phyloP scores from a whole-genome alignment of 176 grass and related monocot genomes.

The Cenchrus fungigraminus region DNA sequence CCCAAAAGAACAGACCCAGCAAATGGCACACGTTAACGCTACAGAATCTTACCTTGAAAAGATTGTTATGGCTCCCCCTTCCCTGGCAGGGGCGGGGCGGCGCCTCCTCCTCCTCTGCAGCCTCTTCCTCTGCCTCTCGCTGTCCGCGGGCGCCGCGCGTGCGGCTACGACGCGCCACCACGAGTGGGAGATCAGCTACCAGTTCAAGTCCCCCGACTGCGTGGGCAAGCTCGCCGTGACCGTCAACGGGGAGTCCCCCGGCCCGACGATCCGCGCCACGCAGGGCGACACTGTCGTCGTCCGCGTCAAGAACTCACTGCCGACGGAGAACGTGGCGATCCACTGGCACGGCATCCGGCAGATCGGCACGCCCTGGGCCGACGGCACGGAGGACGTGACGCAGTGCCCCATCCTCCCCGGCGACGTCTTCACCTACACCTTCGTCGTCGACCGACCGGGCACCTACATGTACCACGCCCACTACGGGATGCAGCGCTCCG shows the following conservation, averaged over 20 bases:
- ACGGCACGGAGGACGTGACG: constrained; percentile 79
- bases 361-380: constrained; percentile 81
- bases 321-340: constrained; percentile 83
- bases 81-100: not conserved
- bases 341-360: constrained; percentile 94
- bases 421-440: constrained; percentile 68
- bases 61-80: not conserved
- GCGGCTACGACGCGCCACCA: constrained; percentile 55
- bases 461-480: constrained; percentile 85
- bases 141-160: not conserved
- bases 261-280: constrained; percentile 59
- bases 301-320: constrained; percentile 53
- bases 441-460: constrained; percentile 61
- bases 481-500: constrained; percentile 84
- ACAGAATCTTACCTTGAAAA: too few species aligned
- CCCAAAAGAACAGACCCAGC: too few species aligned
- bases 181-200: constrained; percentile 73
- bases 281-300: constrained; percentile 75
- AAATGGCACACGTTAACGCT: too few species aligned
- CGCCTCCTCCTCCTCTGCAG: constrained; percentile 36
- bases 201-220: constrained; percentile 70
- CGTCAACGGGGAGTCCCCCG: constrained; percentile 66
- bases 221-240: constrained; percentile 66
- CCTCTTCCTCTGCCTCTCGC: constrained; percentile 11
- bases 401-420: constrained; percentile 71